Evolutionary conservation across 257 asterid species (phyloP).

Genomic region (Echites panduratus): DNA sequence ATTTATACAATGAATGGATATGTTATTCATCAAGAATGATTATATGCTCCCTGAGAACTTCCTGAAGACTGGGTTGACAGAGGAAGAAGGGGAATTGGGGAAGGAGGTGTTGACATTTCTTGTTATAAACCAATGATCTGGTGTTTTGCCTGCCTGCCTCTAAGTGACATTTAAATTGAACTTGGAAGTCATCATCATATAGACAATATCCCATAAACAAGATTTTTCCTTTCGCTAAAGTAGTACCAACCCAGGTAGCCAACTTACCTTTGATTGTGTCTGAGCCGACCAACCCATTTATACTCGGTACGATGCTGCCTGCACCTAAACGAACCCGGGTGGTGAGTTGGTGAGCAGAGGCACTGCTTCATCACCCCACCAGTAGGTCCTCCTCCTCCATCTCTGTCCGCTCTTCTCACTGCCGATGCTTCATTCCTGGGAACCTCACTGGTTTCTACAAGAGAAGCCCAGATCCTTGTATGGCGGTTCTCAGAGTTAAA

Average conservation of each 20-base stretch:
- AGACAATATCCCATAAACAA: neutral
- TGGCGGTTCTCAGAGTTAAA: slow-evolving; percentile 1
- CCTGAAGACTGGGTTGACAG: neutral
- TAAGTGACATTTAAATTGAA: too few relatives aligned
- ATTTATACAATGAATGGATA: neutral
- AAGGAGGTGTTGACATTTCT: neutral
- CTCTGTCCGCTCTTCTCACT: neutral
- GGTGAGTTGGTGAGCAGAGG: slow-evolving; percentile 35
- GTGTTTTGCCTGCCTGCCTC: neutral
- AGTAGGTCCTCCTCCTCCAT: slow-evolving; percentile 5
- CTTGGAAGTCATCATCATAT: too few relatives aligned
- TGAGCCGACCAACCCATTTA: slow-evolving; percentile 26
- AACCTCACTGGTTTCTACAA: neutral
- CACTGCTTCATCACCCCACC: slow-evolving; percentile 22
- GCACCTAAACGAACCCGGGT: slow-evolving; percentile 34
- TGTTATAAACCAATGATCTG: neutral
- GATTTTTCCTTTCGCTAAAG: neutral
- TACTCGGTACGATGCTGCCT: slow-evolving; percentile 29
- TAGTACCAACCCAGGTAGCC: neutral
- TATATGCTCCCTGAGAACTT: neutral
- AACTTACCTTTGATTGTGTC: slow-evolving; percentile 8
- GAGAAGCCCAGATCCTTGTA: neutral
- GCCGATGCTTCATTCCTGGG: slow-evolving; percentile 14
- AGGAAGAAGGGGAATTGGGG: neutral
- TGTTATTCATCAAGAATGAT: neutral